These are phyloP conservation scores for Pugionium dolabratum DNA, from an alignment of 345 rosid genomes.

Conservation along the genomic window DNA sequence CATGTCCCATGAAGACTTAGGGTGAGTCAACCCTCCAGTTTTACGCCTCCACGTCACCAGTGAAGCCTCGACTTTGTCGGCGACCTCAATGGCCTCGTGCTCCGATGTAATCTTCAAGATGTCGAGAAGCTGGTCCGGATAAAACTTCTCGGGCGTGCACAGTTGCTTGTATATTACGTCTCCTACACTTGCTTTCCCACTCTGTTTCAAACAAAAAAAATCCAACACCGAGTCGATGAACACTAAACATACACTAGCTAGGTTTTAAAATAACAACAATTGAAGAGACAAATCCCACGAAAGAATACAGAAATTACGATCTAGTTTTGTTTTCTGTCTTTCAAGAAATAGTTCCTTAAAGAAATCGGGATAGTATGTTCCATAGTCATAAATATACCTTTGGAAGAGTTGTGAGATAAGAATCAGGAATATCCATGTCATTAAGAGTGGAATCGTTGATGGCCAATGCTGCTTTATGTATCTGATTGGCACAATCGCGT, in stretches of 20 bases:
- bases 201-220: constrained; percentile 43
- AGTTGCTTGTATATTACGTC: constrained; percentile 73
- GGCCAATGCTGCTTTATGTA: constrained; percentile 93
- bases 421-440: constrained; percentile 87
- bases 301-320: too few species aligned
- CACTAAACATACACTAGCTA: too few species aligned
- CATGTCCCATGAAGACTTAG: constrained; percentile 84
- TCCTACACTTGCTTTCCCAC: constrained; percentile 82
- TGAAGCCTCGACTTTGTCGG: constrained; percentile 79
- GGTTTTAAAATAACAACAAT: too few species aligned
- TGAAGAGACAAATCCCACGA: background rate
- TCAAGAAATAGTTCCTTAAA: too few species aligned
- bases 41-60: constrained; percentile 94
- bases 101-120: constrained; percentile 70
- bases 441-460: constrained; percentile 74
- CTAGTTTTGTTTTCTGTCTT: too few species aligned
- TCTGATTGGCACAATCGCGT: constrained; percentile 75
- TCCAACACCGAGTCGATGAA: too few species aligned
- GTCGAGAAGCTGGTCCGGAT: constrained; percentile 67
- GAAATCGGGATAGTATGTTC: background rate
- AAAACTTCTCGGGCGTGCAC: constrained; percentile 60
- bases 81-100: constrained; percentile 85
- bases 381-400: constrained; percentile 49
- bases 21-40: constrained; percentile 66
- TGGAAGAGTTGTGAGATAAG: constrained; percentile 78